Conservation (phyloP, 2,329 filamentous ascomycete genomes). For the Aureobasidium sp. region DNA sequence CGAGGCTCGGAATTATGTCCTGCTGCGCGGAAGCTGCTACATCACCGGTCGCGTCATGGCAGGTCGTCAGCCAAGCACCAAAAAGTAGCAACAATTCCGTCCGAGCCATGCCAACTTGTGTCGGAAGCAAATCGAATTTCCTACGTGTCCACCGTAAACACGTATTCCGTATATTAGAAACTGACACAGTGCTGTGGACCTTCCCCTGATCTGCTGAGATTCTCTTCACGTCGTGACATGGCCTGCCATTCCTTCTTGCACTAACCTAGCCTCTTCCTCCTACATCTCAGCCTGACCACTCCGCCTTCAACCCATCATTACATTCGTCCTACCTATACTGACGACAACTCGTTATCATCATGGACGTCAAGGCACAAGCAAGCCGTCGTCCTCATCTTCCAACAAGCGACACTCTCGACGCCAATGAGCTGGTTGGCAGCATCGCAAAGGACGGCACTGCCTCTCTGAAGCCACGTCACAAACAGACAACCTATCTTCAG, state of each 20-base stretch:
- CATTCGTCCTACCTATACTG: background rate
- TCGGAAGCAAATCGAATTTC: background rate
- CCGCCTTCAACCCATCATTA: background rate
- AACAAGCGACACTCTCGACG: conserved; percentile 18
- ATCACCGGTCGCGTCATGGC: conserved; percentile 1
- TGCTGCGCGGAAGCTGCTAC: background rate
- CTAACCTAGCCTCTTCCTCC: background rate
- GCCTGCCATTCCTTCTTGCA: background rate
- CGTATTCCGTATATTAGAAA: background rate
- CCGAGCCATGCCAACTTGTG: background rate
- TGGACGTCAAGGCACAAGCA: background rate
- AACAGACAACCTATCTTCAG: background rate
- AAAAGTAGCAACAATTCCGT: background rate
- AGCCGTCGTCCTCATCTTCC: conserved; percentile 13
- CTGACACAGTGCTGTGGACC: background rate
- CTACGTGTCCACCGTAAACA: background rate
- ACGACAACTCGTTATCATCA: background rate
- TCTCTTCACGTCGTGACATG: background rate
- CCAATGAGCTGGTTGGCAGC: conserved; percentile 17
- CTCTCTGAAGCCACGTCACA: conserved; percentile 13
- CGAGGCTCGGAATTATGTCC: background rate
- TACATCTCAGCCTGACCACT: background rate
- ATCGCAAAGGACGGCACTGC: conserved; percentile 16
- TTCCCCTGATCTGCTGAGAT: background rate
- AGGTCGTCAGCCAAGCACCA: background rate